Percentiles rank a stretch among this genome's conserved stretches.
phyloP scores from a whole-genome alignment of 1,139 yeast species.

The Suhomyces terraborum region DNA sequence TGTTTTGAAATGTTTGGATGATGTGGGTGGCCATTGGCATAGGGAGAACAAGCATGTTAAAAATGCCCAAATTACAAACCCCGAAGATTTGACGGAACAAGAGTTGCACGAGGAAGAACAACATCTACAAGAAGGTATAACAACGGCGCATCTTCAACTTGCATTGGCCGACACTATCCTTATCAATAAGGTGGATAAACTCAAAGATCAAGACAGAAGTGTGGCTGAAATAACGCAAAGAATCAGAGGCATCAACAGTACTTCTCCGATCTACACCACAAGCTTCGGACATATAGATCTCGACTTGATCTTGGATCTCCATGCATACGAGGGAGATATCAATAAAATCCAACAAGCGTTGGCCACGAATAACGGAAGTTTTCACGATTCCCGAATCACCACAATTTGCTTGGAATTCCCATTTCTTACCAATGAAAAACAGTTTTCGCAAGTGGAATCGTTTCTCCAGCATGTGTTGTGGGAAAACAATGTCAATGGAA shows the following conservation, averaged over 20 bases:
- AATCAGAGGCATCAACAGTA: constrained; percentile 61
- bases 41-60: constrained; percentile 37
- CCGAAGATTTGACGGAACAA: constrained; percentile 28
- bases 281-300: constrained; percentile 68
- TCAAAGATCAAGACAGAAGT: constrained; percentile 23
- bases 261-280: constrained; percentile 69
- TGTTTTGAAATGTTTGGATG: constrained; percentile 67
- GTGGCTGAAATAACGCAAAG: constrained; percentile 32
- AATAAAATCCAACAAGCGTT: constrained; percentile 30
- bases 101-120: constrained; percentile 39
- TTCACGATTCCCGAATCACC: constrained; percentile 57
- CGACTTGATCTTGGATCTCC: constrained; percentile 67
- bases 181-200: constrained; percentile 72
- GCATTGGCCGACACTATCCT: constrained; percentile 85
- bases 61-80: constrained; percentile 22
- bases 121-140: constrained; percentile 50
- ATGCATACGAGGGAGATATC: constrained; percentile 66
- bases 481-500: constrained; percentile 53
- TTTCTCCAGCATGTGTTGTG: constrained; percentile 70
- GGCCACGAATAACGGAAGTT: constrained; percentile 23
- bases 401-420: constrained; percentile 63
- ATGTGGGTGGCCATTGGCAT: constrained; percentile 69
- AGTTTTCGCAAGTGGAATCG: constrained; percentile 50
- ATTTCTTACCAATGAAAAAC: constrained; percentile 31
- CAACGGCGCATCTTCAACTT: constrained; percentile 87